Conservation (phyloP, 176 grass and related monocot genomes). For the Triticum urartu region DNA sequence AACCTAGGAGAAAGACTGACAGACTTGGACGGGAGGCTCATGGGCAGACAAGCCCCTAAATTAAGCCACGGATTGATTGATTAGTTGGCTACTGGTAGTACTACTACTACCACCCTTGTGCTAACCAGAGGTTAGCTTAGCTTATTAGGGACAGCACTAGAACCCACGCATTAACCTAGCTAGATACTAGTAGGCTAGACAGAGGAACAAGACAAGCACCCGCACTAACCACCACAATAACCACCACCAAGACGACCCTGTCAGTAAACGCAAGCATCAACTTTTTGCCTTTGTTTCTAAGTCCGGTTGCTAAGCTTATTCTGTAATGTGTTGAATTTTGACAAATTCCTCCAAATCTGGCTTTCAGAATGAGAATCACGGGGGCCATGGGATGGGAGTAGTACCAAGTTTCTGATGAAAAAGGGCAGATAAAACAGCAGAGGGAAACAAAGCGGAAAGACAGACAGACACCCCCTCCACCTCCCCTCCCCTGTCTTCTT, state of each 20-base stretch:
- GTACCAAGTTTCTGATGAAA: neutral
- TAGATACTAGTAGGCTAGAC: neutral
- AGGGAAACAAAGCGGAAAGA: neutral
- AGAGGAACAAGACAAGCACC: neutral
- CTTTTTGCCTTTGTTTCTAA: too few species aligned
- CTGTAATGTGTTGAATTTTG: too few species aligned
- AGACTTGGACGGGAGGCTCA: too few species aligned
- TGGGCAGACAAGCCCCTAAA: constrained; percentile 36
- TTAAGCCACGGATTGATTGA: constrained; percentile 38
- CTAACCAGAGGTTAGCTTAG: constrained; percentile 1
- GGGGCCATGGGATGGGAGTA: neutral
- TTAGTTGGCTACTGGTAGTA: constrained; percentile 5
- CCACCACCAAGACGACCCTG: neutral
- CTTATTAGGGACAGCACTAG: constrained; percentile 20
- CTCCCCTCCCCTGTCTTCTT: neutral
- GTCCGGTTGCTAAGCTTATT: too few species aligned
- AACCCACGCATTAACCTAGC: constrained; percentile 27
- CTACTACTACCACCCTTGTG: neutral
- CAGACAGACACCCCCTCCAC: neutral
- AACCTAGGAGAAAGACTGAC: too few species aligned
- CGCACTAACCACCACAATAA: constrained; percentile 20
- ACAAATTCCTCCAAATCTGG: neutral
- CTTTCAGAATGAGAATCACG: too few species aligned
- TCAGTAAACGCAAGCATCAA: too few species aligned
- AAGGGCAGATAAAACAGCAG: neutral